Percentiles rank a stretch among this genome's conserved stretches.
Conservation (phyloP, 1,284 basidiomycete species). For the Porogramme epimiltina region DNA sequence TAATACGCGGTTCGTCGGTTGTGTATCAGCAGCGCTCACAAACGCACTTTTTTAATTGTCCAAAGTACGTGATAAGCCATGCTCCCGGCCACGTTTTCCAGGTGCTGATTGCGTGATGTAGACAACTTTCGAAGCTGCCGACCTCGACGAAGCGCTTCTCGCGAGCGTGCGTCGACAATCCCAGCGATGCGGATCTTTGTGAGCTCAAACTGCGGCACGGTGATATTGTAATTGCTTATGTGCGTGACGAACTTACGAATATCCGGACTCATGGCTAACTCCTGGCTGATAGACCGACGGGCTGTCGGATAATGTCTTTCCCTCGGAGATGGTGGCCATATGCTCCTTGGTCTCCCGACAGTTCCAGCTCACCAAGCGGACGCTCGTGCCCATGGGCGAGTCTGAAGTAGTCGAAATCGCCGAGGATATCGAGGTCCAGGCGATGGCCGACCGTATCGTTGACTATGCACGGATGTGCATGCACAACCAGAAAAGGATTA, state of each 20-base stretch:
- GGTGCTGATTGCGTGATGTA: slow-evolving; percentile 25
- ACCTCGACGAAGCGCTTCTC: slow-evolving; percentile 41
- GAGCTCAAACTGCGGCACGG: slow-evolving; percentile 71
- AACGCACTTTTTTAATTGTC: slow-evolving; percentile 85
- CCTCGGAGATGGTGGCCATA: slow-evolving; percentile 68
- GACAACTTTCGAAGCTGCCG: slow-evolving; percentile 74
- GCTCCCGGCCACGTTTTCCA: neutral
- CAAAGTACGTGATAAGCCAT: slow-evolving; percentile 49
- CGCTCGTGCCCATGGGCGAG: slow-evolving; percentile 10
- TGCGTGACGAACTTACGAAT: slow-evolving; percentile 35
- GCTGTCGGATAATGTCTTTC: slow-evolving; percentile 84
- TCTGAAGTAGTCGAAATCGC: slow-evolving; percentile 9
- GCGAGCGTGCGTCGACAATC: slow-evolving; percentile 58
- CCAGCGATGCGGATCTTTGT: slow-evolving; percentile 65
- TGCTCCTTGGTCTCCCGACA: slow-evolving; percentile 62
- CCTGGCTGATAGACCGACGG: slow-evolving; percentile 73
- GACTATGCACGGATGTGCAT: slow-evolving; percentile 72
- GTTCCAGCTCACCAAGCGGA: slow-evolving; percentile 26
- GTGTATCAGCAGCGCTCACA: slow-evolving; percentile 67
- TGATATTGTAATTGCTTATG: slow-evolving; percentile 73
- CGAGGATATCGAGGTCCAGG: slow-evolving; percentile 64
- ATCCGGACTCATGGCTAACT: neutral
- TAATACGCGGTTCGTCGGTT: slow-evolving; percentile 72
- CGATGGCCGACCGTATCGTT: slow-evolving; percentile 72
- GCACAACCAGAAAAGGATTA: slow-evolving; percentile 59